Evolutionary conservation across 1,284 basidiomycete genomes (phyloP).

Genomic region (Irpex lacteus): DNA sequence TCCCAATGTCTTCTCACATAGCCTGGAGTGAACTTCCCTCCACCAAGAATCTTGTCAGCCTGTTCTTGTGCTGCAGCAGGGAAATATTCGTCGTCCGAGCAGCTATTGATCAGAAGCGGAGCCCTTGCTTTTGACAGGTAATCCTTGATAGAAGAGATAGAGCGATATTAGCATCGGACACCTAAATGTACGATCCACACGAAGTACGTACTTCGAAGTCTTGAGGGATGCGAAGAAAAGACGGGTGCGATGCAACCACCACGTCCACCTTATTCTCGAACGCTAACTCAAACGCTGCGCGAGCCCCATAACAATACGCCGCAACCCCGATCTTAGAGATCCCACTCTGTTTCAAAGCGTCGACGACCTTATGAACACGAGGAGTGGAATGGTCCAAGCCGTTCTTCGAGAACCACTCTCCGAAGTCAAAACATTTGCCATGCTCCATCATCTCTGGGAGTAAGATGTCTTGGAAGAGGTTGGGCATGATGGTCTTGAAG

Average conservation of each 20-base stretch:
- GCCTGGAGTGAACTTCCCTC: conserved; percentile 44
- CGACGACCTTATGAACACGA: conserved; percentile 53
- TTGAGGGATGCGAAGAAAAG: conserved; percentile 56
- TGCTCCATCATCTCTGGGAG: conserved; percentile 35
- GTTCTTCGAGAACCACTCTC: conserved; percentile 24
- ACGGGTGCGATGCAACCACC: conserved; percentile 63
- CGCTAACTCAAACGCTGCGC: conserved; percentile 56
- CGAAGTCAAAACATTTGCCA: conserved; percentile 36
- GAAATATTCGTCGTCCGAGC: conserved; percentile 51
- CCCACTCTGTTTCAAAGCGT: conserved; percentile 53
- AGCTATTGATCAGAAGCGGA: conserved; percentile 63
- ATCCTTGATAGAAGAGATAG: conserved; percentile 34
- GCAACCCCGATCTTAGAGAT: conserved; percentile 55
- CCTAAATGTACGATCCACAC: neutral
- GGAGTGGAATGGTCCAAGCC: conserved; percentile 53
- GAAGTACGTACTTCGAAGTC: conserved; percentile 52
- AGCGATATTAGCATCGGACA: neutral
- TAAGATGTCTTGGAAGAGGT: conserved; percentile 49
- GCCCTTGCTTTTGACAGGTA: conserved; percentile 43
- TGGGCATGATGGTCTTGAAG: conserved; percentile 57
- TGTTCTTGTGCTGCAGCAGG: conserved; percentile 42
- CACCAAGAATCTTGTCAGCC: conserved; percentile 56
- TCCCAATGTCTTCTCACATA: conserved; percentile 44
- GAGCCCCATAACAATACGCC: conserved; percentile 72
- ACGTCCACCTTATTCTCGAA: conserved; percentile 56